Evolutionary conservation across 2,329 filamentous ascomycete species (phyloP).

Genomic region (Akanthomyces lecanii): DNA sequence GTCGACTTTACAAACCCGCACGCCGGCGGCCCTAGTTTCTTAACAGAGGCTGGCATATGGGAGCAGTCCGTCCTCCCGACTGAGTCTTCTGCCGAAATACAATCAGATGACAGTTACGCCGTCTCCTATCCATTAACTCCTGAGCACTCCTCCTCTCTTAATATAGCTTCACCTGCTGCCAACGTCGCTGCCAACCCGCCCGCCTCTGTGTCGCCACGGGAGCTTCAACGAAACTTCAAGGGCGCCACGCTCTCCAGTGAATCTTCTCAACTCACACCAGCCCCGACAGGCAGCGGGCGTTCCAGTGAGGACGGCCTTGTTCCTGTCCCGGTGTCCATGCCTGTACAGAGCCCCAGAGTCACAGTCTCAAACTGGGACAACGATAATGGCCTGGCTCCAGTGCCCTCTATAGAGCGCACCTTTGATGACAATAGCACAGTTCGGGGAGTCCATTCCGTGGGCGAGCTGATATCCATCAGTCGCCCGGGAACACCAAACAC

Average conservation of each 20-base stretch:
- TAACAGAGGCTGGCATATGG: slow-evolving; percentile 30
- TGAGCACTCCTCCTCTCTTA: slow-evolving; percentile 46
- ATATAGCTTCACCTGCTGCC: slow-evolving; percentile 39
- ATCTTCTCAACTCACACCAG: slow-evolving; percentile 43
- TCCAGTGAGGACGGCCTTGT: slow-evolving; percentile 48
- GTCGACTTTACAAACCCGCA: slow-evolving; percentile 43
- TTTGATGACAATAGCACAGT: slow-evolving; percentile 36
- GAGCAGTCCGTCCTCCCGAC: slow-evolving; percentile 21
- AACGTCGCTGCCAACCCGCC: slow-evolving; percentile 25
- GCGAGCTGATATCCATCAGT: slow-evolving; percentile 34
- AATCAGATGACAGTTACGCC: slow-evolving; percentile 24
- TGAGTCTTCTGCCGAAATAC: slow-evolving; percentile 18
- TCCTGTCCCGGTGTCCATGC: slow-evolving; percentile 38
- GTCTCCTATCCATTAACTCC: slow-evolving; percentile 46
- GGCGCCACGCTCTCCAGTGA: slow-evolving; percentile 28
- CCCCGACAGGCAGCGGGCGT: slow-evolving; percentile 44
- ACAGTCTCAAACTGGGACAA: slow-evolving; percentile 54
- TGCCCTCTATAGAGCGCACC: slow-evolving; percentile 38
- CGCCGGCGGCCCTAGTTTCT: slow-evolving; percentile 41
- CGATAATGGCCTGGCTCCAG: slow-evolving; percentile 32
- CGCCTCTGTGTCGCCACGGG: slow-evolving; percentile 39
- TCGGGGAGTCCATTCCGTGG: slow-evolving; percentile 35
- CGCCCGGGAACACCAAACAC: slow-evolving; percentile 23
- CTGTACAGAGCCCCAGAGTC: slow-evolving; percentile 48
- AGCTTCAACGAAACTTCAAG: slow-evolving; percentile 39